Base-by-base conservation (phyloP, 106 monocot genomes). In the Hemerocallis citrina region DNA sequence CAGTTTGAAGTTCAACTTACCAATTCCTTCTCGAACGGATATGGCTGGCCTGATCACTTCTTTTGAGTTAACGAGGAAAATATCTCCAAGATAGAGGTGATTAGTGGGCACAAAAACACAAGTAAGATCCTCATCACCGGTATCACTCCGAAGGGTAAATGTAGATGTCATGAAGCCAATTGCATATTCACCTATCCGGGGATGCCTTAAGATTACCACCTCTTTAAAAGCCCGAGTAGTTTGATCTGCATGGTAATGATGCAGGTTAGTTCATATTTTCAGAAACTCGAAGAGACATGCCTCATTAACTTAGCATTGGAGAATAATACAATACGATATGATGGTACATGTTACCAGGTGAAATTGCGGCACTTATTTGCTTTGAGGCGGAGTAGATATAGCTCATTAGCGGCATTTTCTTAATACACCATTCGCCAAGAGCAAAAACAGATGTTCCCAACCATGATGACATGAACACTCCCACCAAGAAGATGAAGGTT, bases 381-480 rank as follows among this genome's bases (percentile, higher is more conserved):
- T 77, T 77, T 43, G 76, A 77, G 39, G 76, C 76, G 52, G 71
- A 65, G 63, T 77, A 77, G 61, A 77, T 77, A 42, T 66, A 71
- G 22, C 76, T 71, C 30, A 77, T 71, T 42, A 77, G 65, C 33
- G 76, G 76, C 76, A 77, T 77, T 35, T 71, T 64, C 56, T 76
- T 76, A 25, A 76, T 76, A 59, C 70, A 70, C 76, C 76, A 76
- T 38, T 76, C 76, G 0, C 76, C 70, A 57, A 76, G 69, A 40
- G 63, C 70, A 21, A 76, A 70, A 29, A 76, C 50, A 52, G 76
- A 70, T 34, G 76, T 64, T 30, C 76, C 76, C 36, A 76, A 70
- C 76, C 76, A 76, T 33, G 76, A 76, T 14, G 76, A 77, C 76
- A 77, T 77, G 45, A 77, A 71, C 23, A 77, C 71, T 29, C 76